Conservation (phyloP, 2,329 filamentous ascomycete species). For the Fusarium sp. region DNA sequence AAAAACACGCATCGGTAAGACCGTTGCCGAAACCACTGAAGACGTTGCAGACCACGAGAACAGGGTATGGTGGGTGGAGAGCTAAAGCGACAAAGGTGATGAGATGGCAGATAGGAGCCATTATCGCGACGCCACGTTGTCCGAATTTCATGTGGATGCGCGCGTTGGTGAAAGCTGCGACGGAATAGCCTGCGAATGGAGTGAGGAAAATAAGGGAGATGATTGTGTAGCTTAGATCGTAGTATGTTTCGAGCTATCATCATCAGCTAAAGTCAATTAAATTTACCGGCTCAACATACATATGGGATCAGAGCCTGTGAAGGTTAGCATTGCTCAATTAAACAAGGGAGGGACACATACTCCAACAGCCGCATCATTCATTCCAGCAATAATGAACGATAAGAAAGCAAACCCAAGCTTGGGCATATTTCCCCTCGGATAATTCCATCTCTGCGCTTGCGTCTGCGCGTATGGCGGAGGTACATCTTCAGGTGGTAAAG, state of each 20-base stretch:
- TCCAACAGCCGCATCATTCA: constrained; percentile 72
- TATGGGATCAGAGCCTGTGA: constrained; percentile 43
- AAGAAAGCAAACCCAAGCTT: constrained; percentile 61
- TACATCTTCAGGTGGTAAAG: constrained; percentile 7
- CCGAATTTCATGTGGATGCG: constrained; percentile 69
- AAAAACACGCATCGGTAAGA: constrained; percentile 65
- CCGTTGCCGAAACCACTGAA: constrained; percentile 76
- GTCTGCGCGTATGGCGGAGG: constrained; percentile 46
- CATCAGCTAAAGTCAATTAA: not conserved
- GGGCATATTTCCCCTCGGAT: constrained; percentile 49
- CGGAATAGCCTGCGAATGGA: constrained; percentile 71
- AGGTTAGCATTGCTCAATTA: not conserved
- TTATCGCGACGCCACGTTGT: constrained; percentile 73
- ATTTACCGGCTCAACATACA: not conserved
- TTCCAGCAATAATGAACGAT: constrained; percentile 69
- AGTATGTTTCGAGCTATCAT: constrained; percentile 68
- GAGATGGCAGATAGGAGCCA: constrained; percentile 71
- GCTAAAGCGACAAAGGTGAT: constrained; percentile 70
- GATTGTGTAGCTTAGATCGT: constrained; percentile 67
- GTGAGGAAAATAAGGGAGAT: constrained; percentile 74
- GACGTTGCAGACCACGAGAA: constrained; percentile 70
- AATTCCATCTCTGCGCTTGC: constrained; percentile 52
- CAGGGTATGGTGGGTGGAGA: constrained; percentile 73
- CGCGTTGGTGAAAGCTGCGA: constrained; percentile 71
- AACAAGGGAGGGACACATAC: constrained; percentile 50